Evolutionary conservation across 495 filamentous ascomycete genomes (phyloP).

Genomic region (Penicillium dipodomyicola): DNA sequence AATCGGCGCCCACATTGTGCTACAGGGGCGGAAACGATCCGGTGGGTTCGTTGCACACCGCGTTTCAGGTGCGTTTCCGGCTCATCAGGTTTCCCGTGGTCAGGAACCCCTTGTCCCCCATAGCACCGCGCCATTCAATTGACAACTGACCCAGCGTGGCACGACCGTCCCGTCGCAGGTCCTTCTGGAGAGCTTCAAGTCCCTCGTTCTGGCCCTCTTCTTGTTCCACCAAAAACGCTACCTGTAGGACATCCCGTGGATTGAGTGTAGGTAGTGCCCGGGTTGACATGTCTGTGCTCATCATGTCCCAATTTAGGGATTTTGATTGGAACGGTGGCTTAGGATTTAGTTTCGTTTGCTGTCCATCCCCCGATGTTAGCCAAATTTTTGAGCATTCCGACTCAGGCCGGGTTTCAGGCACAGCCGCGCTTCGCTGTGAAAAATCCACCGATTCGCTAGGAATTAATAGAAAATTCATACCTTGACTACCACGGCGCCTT

Average conservation of each 20-base stretch:
- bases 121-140: constrained; percentile 82
- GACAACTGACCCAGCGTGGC: constrained; percentile 75
- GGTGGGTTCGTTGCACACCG: constrained; percentile 14
- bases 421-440: neutral
- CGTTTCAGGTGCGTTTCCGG: constrained; percentile 47
- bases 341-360: constrained; percentile 52
- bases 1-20: constrained; percentile 18
- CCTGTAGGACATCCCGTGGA: constrained; percentile 85
- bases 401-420: neutral
- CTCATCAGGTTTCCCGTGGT: constrained; percentile 81
- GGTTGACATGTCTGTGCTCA: constrained; percentile 25
- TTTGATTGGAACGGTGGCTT: constrained; percentile 56
- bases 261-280: constrained; percentile 62
- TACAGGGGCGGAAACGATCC: constrained; percentile 10
- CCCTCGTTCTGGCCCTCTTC: constrained; percentile 48
- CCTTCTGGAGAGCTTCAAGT: constrained; percentile 47
- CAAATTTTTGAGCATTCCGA: neutral
- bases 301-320: constrained; percentile 58
- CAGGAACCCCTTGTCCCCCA: constrained; percentile 86
- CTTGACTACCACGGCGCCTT: constrained; percentile 45
- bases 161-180: constrained; percentile 57
- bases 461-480: constrained; percentile 22
- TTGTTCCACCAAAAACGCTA: constrained; percentile 83
- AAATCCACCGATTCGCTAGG: neutral
- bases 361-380: constrained; percentile 9